These are phyloP conservation scores for Striga asiatica DNA, from an alignment of 257 asterid genomes.

Conservation along the genomic window DNA sequence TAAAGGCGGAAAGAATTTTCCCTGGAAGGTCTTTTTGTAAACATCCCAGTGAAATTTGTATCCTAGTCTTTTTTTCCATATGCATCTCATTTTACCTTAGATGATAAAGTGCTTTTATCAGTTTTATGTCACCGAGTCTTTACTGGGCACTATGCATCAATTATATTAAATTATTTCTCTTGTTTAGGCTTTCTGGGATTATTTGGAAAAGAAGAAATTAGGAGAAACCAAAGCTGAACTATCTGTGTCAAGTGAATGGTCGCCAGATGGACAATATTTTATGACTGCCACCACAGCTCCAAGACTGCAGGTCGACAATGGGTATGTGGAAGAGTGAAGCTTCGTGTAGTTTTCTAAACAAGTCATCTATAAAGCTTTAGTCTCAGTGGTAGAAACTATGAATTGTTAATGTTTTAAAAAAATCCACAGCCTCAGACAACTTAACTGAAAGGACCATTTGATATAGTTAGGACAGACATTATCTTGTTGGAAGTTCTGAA, in stretches of 20 bases:
- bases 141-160: background rate
- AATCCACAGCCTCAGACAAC: no score
- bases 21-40: no score
- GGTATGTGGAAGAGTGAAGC: no score
- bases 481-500: background rate
- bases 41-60: no score
- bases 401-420: no score
- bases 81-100: no score
- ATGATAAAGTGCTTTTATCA: no score
- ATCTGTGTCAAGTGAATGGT: conserved; percentile 97
- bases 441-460: background rate
- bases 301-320: conserved; percentile 96
- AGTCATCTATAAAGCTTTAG: background rate
- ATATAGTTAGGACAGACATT: no score
- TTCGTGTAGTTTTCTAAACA: conserved; percentile 3
- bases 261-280: conserved; percentile 89
- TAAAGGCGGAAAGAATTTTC: no score
- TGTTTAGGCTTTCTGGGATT: conserved; percentile 89
- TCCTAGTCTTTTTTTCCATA: no score
- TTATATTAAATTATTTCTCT: conserved; percentile 2
- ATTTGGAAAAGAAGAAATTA: conserved; percentile 56
- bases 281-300: conserved; percentile 99
- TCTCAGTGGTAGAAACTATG: no score
- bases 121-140: background rate
- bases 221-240: conserved; percentile 80